Evolutionary conservation across 2,329 filamentous ascomycete genomes (phyloP).

Genomic region (Colletotrichum sp.): DNA sequence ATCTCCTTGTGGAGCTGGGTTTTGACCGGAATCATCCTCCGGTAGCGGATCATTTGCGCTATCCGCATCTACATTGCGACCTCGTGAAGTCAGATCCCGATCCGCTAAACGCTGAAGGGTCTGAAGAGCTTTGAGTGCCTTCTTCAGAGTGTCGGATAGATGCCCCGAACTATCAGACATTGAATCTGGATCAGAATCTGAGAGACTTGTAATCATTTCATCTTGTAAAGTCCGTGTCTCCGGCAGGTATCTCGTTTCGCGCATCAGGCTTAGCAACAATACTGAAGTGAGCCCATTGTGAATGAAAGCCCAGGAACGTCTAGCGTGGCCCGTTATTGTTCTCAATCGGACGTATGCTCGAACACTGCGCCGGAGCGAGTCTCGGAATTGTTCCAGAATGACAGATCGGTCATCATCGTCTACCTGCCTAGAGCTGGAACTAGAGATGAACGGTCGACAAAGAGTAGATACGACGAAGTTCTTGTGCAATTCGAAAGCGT

Average conservation of each 20-base stretch:
- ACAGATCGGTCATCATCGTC: not conserved
- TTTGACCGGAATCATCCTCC: accelerated
- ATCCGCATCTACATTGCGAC: not conserved
- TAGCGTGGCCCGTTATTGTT: slow-evolving; percentile 6
- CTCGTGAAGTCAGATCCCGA: not conserved
- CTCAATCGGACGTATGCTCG: slow-evolving; percentile 10
- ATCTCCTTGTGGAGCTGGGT: not conserved
- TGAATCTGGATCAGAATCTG: not conserved
- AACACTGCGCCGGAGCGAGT: slow-evolving; percentile 3
- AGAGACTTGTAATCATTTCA: not conserved
- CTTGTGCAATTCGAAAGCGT: slow-evolving; percentile 14
- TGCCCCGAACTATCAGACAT: not conserved
- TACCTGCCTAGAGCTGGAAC: accelerated
- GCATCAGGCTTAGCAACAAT: slow-evolving; percentile 9
- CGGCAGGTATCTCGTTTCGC: slow-evolving; percentile 2
- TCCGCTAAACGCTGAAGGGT: not conserved
- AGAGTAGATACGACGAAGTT: slow-evolving; percentile 16
- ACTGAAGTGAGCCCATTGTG: slow-evolving; percentile 16
- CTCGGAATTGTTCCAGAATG: not conserved
- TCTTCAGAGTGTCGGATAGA: not conserved
- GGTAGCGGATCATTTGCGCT: not conserved
- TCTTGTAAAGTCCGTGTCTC: not conserved
- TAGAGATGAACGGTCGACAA: slow-evolving; percentile 4
- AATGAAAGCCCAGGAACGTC: slow-evolving; percentile 15
- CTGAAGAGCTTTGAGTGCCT: not conserved